Evolutionary conservation across 805 yeast species (phyloP).

Genomic region (Maudiozyma pseudohumilis): DNA sequence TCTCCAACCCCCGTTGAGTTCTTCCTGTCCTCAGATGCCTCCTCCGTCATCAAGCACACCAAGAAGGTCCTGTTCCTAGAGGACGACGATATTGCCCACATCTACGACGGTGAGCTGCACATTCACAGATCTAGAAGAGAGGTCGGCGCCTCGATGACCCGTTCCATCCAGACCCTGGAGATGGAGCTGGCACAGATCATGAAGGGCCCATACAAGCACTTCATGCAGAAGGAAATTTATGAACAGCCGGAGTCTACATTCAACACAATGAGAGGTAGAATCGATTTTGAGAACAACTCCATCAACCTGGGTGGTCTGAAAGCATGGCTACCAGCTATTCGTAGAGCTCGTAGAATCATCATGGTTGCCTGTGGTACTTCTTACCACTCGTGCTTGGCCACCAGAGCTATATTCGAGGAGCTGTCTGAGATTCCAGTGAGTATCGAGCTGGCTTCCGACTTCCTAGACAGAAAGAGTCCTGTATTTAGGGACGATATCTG

Average conservation of each 20-base stretch:
- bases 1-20: constrained; percentile 90
- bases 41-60: constrained; percentile 93
- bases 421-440: constrained; percentile 89
- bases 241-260: constrained; percentile 98
- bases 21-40: constrained; percentile 92
- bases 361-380: constrained; percentile 99
- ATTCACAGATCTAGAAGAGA: constrained; percentile 91
- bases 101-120: constrained; percentile 95
- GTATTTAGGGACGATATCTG: constrained; percentile 97
- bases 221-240: constrained; percentile 97
- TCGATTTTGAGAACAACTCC: constrained; percentile 71
- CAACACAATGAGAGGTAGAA: constrained; percentile 98
- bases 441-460: constrained; percentile 90
- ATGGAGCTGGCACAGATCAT: constrained; percentile 95
- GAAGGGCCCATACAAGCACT: constrained; percentile 94
- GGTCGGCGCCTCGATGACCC: constrained; percentile 81
- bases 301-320: constrained; percentile 87
- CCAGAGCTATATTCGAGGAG: constrained; percentile 93
- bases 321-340: constrained; percentile 72
- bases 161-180: constrained; percentile 94
- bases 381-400: constrained; percentile 95
- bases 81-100: constrained; percentile 98
- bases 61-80: constrained; percentile 92
- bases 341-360: constrained; percentile 89
- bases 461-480: constrained; percentile 90